A percentile compares a stretch with the other conserved stretches of the same genome.
Conservation (phyloP, 163 green algal species). For the Scenedesmus sp. region DNA sequence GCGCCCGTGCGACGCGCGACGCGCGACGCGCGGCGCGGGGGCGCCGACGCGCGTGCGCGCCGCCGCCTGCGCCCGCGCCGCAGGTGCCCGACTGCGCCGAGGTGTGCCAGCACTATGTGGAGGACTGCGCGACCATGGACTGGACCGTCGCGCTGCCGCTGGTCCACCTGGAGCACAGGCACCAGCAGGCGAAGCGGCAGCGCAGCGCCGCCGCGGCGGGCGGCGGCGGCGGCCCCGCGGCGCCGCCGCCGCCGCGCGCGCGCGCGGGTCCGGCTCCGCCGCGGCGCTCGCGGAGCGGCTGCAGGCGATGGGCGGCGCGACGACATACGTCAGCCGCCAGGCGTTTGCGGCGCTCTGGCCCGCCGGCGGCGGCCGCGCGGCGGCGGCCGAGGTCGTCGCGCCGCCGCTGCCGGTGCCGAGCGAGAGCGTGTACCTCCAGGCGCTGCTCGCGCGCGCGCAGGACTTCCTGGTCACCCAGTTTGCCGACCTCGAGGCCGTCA, state of each 20-base stretch:
- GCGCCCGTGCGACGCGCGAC: no score
- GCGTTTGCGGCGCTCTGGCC: no score
- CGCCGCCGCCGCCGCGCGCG: no score
- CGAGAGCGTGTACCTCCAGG: neutral
- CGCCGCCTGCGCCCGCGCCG: no score
- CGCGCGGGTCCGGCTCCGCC: no score
- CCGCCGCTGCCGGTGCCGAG: neutral
- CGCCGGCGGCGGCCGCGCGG: neutral
- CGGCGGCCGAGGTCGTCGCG: neutral
- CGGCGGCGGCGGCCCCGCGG: neutral
- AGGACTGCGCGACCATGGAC: neutral
- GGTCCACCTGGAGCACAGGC: constrained; percentile 16
- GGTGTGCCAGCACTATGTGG: constrained; percentile 22
- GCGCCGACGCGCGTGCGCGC: no score
- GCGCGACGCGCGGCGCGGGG: no score
- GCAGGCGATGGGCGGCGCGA: neutral
- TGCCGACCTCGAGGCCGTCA: constrained; percentile 23
- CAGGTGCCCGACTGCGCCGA: constrained; percentile 23
- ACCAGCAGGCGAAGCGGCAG: constrained; percentile 16
- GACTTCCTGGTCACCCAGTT: constrained; percentile 11
- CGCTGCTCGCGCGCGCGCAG: constrained; percentile 1
- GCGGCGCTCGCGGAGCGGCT: neutral
- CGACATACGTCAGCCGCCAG: neutral
- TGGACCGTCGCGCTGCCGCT: constrained; percentile 8
- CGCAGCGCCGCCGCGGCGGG: neutral